Conservation (phyloP, 352 stramenopile species). For the Pythium vanterpoolii region DNA sequence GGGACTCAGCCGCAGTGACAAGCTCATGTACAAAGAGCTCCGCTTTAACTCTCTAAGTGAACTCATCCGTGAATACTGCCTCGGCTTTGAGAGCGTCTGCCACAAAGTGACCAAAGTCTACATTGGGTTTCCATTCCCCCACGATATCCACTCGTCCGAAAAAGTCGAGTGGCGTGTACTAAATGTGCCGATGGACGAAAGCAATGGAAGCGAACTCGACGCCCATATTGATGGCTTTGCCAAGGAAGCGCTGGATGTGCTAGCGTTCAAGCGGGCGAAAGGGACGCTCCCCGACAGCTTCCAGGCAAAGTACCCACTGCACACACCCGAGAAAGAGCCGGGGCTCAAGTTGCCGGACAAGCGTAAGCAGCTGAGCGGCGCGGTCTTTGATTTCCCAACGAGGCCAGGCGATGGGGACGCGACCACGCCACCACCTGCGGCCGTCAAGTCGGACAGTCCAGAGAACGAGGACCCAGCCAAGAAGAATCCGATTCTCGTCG, state of each 20-base stretch:
- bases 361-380: conserved; percentile 25
- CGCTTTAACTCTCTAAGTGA: conserved; percentile 77
- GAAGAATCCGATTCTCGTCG: conserved; percentile 53
- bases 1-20: conserved; percentile 76
- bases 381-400: conserved; percentile 35
- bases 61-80: conserved; percentile 66
- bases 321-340: conserved; percentile 47
- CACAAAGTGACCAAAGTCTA: conserved; percentile 78
- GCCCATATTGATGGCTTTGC: conserved; percentile 66
- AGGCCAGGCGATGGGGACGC: conserved; percentile 25
- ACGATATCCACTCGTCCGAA: conserved; percentile 86
- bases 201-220: conserved; percentile 45
- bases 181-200: conserved; percentile 50
- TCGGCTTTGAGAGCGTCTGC: conserved; percentile 56
- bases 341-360: conserved; percentile 46
- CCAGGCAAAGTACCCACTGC: conserved; percentile 53
- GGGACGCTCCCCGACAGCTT: conserved; percentile 64
- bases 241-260: conserved; percentile 64
- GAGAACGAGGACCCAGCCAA: conserved; percentile 28
- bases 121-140: conserved; percentile 79
- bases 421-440: conserved; percentile 13
- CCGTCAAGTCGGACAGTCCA: conserved; percentile 18
- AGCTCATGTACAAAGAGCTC: conserved; percentile 86
- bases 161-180: conserved; percentile 85
- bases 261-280: conserved; percentile 61